Evolutionary conservation across 2,329 filamentous ascomycete genomes (phyloP).

Genomic region (Xylaria sp.): DNA sequence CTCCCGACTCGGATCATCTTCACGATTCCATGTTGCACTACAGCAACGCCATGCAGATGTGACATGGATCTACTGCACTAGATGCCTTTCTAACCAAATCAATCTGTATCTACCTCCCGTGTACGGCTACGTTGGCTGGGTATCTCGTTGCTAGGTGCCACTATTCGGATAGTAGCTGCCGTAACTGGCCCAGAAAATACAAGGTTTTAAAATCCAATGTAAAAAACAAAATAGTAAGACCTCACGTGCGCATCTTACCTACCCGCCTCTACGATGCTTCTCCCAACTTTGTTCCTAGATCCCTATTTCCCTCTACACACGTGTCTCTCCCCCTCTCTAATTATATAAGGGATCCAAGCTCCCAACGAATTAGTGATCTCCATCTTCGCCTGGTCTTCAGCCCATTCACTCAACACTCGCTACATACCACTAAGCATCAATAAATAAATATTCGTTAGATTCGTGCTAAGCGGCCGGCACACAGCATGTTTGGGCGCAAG

Average conservation of each 20-base stretch:
- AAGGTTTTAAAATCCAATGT: not conserved
- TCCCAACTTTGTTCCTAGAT: not conserved
- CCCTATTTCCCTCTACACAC: not conserved
- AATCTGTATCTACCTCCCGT: not conserved
- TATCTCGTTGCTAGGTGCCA: not conserved
- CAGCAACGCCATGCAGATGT: not conserved
- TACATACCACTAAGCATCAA: not conserved
- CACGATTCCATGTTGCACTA: not conserved
- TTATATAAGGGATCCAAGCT: not conserved
- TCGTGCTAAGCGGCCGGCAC: not conserved
- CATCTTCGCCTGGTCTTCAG: not conserved
- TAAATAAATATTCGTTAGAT: too few species aligned
- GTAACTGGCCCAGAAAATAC: not conserved
- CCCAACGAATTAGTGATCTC: not conserved
- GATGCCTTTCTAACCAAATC: not conserved
- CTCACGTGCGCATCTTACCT: not conserved
- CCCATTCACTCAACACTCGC: not conserved
- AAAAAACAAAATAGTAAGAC: too few species aligned
- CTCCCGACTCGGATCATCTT: not conserved
- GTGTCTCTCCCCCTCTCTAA: not conserved
- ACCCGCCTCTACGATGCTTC: not conserved
- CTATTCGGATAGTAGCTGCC: not conserved
- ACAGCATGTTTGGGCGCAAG: constrained; percentile 37
- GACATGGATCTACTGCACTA: not conserved
- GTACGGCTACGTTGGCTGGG: not conserved